Evolutionary conservation across 225 moss, liverwort and hornwort genomes (phyloP), one percentile per base, ranked within the genome.

Genomic region (Ulota crispa): DNA sequence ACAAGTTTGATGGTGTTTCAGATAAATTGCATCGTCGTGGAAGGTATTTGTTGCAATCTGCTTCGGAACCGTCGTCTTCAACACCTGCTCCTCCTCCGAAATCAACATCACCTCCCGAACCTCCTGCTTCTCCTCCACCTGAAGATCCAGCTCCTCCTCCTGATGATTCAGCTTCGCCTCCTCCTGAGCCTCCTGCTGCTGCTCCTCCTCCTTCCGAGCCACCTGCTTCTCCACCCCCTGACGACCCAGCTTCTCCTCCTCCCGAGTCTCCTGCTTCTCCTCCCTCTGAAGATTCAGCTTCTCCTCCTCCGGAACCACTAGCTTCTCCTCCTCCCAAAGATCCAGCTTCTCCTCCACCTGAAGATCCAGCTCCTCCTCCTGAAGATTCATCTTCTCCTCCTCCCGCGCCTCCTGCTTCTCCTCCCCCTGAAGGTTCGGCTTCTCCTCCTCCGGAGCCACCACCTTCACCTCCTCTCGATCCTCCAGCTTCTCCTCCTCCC

Each of bases 41-140:
- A 70, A 81, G 89, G 55, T 32, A 70, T 27, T 67, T 87, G 6
- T 47, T 64, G 72, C 81, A 89, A 78, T 60, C 87, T 55, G 56
- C 67, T 53, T 85, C 89, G 36, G 39, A 27, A 61, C 81, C 89
- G 37, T 83, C 85, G 7, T 32, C 77, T 36, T 78, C 84, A 31
- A 55, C 80, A 50, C 69, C 84, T 19, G 23, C 74, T 20, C 78
- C 78, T 72, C 61, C 61, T 50, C 63, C 77, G 2, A 19, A 41
- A 18, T 57, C 76, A 0, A 12, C 56, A 27, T 14, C 82, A 3
- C 60, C 79, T 45, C 68, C 68, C 1, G 34, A 65, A 6, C 41
- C 74, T 3, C 72, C 83, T 28, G 18, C 79, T 43, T 32, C 56
- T 62, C 45, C 76, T 50, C 62, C 62, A 2, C 61, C 14, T 61